Evolutionary conservation across 495 filamentous ascomycete species (phyloP).

Genomic region (Antarctomyces pellizariae): DNA sequence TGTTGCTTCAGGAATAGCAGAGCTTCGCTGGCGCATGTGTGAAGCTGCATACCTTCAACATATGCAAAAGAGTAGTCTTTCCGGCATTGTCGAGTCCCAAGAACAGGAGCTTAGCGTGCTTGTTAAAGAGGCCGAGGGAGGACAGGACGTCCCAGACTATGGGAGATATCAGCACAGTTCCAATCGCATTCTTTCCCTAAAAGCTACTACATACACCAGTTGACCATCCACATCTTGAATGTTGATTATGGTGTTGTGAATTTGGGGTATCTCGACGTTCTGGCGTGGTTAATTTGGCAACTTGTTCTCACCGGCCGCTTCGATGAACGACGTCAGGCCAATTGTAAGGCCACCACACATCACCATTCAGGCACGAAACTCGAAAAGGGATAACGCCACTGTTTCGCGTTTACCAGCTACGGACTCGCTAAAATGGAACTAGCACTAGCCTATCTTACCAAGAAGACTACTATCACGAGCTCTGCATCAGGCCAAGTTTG

Average conservation of each 20-base stretch:
- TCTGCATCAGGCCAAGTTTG: no score
- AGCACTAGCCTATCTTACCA: no score
- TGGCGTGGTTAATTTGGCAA: slow-evolving; percentile 2
- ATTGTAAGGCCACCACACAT: no score
- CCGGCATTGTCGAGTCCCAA: slow-evolving; percentile 93
- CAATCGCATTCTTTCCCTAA: slow-evolving; percentile 3
- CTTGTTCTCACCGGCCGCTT: no score
- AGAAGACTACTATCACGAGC: no score
- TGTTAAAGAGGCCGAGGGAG: slow-evolving; percentile 78
- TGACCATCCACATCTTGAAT: slow-evolving; percentile 72
- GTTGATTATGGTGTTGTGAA: no score
- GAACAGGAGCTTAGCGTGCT: slow-evolving; percentile 86
- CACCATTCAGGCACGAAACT: no score
- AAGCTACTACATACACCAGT: slow-evolving; percentile 58
- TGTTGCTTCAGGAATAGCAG: background rate
- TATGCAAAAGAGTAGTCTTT: slow-evolving; percentile 83
- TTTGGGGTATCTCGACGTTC: background rate
- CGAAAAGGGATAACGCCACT: no score
- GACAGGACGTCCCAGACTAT: slow-evolving; percentile 85
- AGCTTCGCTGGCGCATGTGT: background rate
- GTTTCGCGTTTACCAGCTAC: no score
- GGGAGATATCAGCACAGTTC: slow-evolving; percentile 7
- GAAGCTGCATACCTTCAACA: slow-evolving; percentile 53
- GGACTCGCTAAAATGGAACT: no score
- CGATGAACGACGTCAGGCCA: no score